Evolutionary conservation across 805 yeast genomes (phyloP), one percentile per base, ranked within the genome.

Genomic region (Lachancea kluyveri): DNA sequence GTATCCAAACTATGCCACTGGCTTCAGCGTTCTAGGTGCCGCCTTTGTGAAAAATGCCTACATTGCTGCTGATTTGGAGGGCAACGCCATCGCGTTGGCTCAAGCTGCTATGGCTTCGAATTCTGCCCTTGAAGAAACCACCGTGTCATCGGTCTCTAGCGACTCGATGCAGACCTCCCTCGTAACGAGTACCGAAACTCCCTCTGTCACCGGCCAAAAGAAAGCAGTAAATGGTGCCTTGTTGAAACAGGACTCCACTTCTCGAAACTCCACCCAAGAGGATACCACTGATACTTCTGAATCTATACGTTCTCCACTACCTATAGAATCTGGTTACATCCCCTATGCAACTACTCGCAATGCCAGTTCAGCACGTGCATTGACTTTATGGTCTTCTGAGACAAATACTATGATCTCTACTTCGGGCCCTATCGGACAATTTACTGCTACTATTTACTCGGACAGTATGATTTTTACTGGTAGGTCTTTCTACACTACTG

Each of bases 51-150:
- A 61, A 31, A 60, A 65, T 28, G 55, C 68, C 6, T 79, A 72
- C 47, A 37, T 80, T 22, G 88, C 79, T 0, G 77, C 78, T 22
- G 86, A 81, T 52, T 65, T 73, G 40, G 85, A 68, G 10, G 72
- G 72, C 12, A 52, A 62, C 16, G 58, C 59, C 14, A 48, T 80
- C 17, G 92, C 80, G 1, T 30, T 81, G 30, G 83, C 76, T 1
- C 67, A 67, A 28, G 64, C 78, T 3, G 61, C 62, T 33, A 38
- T 21, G 3, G 17, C 28, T 10, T 26, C 26, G 15, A 26, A 26
- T 10, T 11, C 17, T 11, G 17, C n/a, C n/a, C n/a, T n/a, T n/a
- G n/a, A n/a, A n/a, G n/a, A n/a, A n/a, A n/a, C n/a, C n/a, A 12
- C 11, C 6, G 24, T 4, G 8, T 8, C 19, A 17, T 16, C 20